Evolutionary conservation across 192 early-diverging fungal species (phyloP).

Genomic region (Linderina pennispora): DNA sequence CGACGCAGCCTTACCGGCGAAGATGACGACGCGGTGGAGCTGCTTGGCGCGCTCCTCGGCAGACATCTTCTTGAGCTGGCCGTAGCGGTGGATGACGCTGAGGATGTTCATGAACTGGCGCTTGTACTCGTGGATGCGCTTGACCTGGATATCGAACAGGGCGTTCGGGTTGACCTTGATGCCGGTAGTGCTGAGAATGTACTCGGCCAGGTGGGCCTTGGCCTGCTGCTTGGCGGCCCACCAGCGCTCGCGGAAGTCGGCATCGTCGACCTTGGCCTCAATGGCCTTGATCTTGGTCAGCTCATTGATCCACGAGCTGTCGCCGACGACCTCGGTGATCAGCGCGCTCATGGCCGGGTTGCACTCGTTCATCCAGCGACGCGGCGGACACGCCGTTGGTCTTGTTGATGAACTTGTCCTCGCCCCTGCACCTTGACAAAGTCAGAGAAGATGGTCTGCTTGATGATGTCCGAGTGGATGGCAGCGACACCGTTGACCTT

Average conservation of each 20-base stretch:
- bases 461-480: constrained; percentile 77
- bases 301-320: constrained; percentile 71
- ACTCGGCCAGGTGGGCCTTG: constrained; percentile 84
- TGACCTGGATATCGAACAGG: constrained; percentile 96
- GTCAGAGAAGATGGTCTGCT: constrained; percentile 79
- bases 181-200: constrained; percentile 65
- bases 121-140: constrained; percentile 99
- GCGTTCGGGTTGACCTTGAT: constrained; percentile 79
- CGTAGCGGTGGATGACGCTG: constrained; percentile 91
- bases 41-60: constrained; percentile 56
- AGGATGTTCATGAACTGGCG: constrained; percentile 99
- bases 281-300: constrained; percentile 62
- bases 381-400: constrained; percentile 97
- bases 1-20: constrained; percentile 95
- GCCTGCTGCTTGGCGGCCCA: constrained; percentile 85
- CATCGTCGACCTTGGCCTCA: constrained; percentile 56
- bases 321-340: constrained; percentile 76
- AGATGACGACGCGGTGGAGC: constrained; percentile 77
- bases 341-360: constrained; percentile 82
- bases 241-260: constrained; percentile 76
- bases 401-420: constrained; percentile 89
- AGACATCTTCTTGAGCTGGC: constrained; percentile 73
- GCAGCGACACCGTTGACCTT: constrained; percentile 95
- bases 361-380: constrained; percentile 95
- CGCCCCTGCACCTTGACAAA: constrained; percentile 86